Percentiles rank a stretch among this genome's conserved stretches.
phyloP scores from a whole-genome alignment of 305 asterid species.

The Rubia peregrina region DNA sequence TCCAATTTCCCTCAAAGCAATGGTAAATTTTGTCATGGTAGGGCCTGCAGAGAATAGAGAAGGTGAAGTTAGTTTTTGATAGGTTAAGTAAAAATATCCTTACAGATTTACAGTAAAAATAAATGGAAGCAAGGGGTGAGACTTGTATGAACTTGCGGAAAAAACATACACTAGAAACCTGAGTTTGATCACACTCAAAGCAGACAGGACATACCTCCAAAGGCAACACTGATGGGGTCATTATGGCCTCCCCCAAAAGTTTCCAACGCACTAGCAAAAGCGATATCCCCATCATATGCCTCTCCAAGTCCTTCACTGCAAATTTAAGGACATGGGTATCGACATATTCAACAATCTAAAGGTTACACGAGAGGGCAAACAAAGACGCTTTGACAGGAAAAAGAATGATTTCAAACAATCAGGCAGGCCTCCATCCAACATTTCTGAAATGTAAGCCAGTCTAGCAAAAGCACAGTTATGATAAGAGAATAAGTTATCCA shows the following conservation, averaged over 20 bases:
- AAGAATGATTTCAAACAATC: too few relatives aligned
- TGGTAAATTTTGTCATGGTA: conserved; percentile 97
- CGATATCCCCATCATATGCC: conserved; percentile 97
- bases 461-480: too few relatives aligned
- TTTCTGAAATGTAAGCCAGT: too few relatives aligned
- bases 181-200: neutral
- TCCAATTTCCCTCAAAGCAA: conserved; percentile 97
- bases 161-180: neutral
- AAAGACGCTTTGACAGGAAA: too few relatives aligned
- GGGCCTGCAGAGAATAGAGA: conserved; percentile 56
- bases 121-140: neutral
- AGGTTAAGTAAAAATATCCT: conserved; percentile 13
- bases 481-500: too few relatives aligned
- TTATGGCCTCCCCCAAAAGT: conserved; percentile 98
- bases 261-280: conserved; percentile 91
- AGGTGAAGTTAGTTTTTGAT: conserved; percentile 14
- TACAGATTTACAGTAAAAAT: neutral
- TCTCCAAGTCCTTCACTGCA: conserved; percentile 98
- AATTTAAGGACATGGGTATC: conserved; percentile 11
- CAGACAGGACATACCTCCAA: conserved; percentile 55
- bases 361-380: too few relatives aligned
- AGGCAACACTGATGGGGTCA: conserved; percentile 98
- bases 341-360: too few relatives aligned
- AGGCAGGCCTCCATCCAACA: neutral
- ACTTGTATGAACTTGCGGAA: neutral